These are phyloP conservation scores for Bathelium albidoporum DNA, from an alignment of 495 filamentous ascomycete species.

Conservation along the genomic window DNA sequence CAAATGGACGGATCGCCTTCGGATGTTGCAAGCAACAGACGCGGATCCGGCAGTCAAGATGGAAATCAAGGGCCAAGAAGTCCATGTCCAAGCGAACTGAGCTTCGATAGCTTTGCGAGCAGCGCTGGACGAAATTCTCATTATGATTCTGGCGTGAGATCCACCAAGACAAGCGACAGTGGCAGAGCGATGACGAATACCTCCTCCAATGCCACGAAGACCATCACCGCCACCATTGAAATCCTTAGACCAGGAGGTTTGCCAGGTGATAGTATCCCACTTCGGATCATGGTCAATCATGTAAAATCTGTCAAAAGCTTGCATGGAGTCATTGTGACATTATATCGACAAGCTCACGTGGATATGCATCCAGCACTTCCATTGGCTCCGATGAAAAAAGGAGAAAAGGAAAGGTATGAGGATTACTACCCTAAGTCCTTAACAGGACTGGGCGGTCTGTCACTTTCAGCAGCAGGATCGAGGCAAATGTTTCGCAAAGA, in stretches of 20 bases:
- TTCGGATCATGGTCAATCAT: slow-evolving; percentile 75
- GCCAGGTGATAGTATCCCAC: slow-evolving; percentile 68
- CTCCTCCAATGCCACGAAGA: slow-evolving; percentile 44
- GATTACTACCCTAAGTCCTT: slow-evolving; percentile 69
- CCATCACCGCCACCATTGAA: slow-evolving; percentile 80
- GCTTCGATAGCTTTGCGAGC: slow-evolving; percentile 51
- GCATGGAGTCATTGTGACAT: slow-evolving; percentile 83
- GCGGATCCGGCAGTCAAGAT: neutral
- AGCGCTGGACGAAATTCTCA: slow-evolving; percentile 36
- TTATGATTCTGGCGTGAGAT: slow-evolving; percentile 3
- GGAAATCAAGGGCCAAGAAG: slow-evolving; percentile 18
- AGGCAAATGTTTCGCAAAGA: slow-evolving; percentile 91
- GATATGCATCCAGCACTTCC: slow-evolving; percentile 70
- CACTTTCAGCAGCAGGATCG: slow-evolving; percentile 67
- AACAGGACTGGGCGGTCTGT: slow-evolving; percentile 68
- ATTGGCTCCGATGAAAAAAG: slow-evolving; percentile 47
- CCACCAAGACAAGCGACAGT: slow-evolving; percentile 33
- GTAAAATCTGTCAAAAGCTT: slow-evolving; percentile 78
- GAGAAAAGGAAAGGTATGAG: slow-evolving; percentile 62
- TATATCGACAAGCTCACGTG: slow-evolving; percentile 85
- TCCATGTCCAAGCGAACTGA: slow-evolving; percentile 53
- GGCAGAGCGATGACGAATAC: slow-evolving; percentile 32
- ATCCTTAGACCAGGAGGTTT: slow-evolving; percentile 73
- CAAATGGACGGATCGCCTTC: neutral
- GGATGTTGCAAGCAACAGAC: slow-evolving; percentile 6